These are phyloP conservation scores for Zizania palustris DNA, from an alignment of 202 grass and related monocot genomes.

Conservation along the genomic window DNA sequence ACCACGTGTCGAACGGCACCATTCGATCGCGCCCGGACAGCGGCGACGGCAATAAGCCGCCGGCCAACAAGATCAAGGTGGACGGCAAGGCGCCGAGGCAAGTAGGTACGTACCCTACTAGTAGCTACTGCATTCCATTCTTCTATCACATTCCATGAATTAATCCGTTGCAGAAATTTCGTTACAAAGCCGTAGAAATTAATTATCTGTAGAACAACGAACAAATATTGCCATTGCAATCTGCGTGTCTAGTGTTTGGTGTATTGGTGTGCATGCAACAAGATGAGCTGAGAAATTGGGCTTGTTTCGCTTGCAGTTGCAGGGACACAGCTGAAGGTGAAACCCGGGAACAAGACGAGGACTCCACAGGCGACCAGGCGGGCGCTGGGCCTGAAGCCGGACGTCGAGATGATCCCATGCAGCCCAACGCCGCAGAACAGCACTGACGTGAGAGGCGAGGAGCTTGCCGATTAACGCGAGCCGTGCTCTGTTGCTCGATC, in stretches of 20 bases:
- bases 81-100: conserved; percentile 52
- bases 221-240: neutral
- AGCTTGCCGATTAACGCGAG: too few species aligned
- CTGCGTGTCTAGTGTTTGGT: neutral
- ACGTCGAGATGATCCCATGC: conserved; percentile 22
- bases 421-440: conserved; percentile 11
- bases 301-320: conserved; percentile 41
- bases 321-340: conserved; percentile 55
- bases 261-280: neutral
- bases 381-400: conserved; percentile 45
- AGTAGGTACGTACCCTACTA: too few species aligned
- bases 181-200: neutral
- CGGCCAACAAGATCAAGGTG: conserved; percentile 44
- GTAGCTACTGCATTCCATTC: neutral
- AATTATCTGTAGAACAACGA: neutral
- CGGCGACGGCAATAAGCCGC: conserved; percentile 47
- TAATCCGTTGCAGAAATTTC: neutral
- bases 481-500: too few species aligned
- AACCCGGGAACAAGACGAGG: conserved; percentile 34
- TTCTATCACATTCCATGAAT: neutral
- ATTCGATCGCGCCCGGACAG: conserved; percentile 37
- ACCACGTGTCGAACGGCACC: conserved; percentile 46
- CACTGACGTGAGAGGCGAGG: too few species aligned
- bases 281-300: neutral
- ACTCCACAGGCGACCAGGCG: conserved; percentile 29